Evolutionary conservation across 495 filamentous ascomycete genomes (phyloP).

Genomic region (Hypomontagnella monticulosa): DNA sequence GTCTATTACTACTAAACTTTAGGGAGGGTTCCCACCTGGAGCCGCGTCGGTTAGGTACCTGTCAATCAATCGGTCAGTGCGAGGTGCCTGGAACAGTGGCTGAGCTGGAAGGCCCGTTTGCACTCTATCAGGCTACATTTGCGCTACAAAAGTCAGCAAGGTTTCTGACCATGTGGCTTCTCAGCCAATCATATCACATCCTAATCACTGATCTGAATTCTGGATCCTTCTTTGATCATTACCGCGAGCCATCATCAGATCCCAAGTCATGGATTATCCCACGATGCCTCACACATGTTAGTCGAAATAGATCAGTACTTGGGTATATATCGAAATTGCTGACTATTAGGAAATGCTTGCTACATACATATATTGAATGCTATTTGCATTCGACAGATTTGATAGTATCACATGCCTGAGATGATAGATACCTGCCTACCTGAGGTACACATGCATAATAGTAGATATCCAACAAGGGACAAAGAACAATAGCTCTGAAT

Average conservation of each 20-base stretch:
- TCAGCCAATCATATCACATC: slow-evolving; percentile 25
- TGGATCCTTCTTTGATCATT: slow-evolving; percentile 22
- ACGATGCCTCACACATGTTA: background rate
- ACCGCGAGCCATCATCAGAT: slow-evolving; percentile 1
- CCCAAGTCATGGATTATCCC: background rate
- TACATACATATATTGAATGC: too few relatives aligned
- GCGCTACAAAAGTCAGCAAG: background rate
- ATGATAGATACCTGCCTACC: too few relatives aligned
- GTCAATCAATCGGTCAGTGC: slow-evolving; percentile 5
- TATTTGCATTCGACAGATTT: too few relatives aligned
- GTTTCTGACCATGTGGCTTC: slow-evolving; percentile 11
- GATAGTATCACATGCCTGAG: too few relatives aligned
- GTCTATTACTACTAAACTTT: background rate
- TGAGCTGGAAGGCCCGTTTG: background rate
- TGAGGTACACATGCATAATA: too few relatives aligned
- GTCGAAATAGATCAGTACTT: too few relatives aligned
- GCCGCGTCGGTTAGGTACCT: slow-evolving; percentile 21
- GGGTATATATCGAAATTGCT: too few relatives aligned
- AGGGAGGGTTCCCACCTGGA: slow-evolving; percentile 21
- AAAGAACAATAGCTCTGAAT: too few relatives aligned
- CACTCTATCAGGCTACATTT: background rate
- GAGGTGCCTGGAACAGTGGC: background rate
- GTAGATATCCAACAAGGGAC: too few relatives aligned
- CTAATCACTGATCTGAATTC: slow-evolving; percentile 12
- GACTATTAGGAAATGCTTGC: too few relatives aligned